Evolutionary conservation across 1,284 basidiomycete genomes (phyloP).

Genomic region (Pulveroboletus sp.): DNA sequence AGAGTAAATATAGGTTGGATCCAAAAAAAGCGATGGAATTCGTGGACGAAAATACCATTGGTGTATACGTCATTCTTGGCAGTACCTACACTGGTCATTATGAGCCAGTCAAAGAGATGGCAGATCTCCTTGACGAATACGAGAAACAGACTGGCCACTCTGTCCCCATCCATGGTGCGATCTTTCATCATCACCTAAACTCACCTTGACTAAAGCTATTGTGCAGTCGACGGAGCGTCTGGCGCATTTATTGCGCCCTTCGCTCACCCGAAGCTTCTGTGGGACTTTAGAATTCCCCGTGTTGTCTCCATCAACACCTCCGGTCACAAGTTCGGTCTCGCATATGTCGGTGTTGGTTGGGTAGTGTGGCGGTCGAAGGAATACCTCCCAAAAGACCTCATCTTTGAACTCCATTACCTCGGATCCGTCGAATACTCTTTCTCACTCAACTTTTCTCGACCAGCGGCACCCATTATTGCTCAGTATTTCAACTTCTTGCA

Average conservation of each 20-base stretch:
- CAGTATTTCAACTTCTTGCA: conserved; percentile 93
- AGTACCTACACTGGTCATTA: conserved; percentile 95
- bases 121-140: conserved; percentile 83
- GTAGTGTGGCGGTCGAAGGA: conserved; percentile 80
- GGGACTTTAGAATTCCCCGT: conserved; percentile 87
- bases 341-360: conserved; percentile 90
- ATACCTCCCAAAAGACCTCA: conserved; percentile 82
- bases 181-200: conserved; percentile 28
- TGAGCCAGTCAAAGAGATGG: conserved; percentile 89
- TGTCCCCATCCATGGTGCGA: conserved; percentile 80
- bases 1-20: conserved; percentile 81
- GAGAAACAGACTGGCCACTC: conserved; percentile 77
- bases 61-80: conserved; percentile 78
- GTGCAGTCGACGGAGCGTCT: conserved; percentile 71
- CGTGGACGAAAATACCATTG: conserved; percentile 92
- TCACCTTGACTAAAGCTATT: neutral
- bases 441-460: conserved; percentile 94
- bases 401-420: conserved; percentile 91
- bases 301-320: conserved; percentile 90
- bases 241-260: conserved; percentile 89
- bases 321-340: conserved; percentile 88
- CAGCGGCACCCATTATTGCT: conserved; percentile 86
- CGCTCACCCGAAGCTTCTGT: conserved; percentile 72
- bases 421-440: conserved; percentile 70
- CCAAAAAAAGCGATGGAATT: conserved; percentile 84